phyloP scores from a whole-genome alignment of 1,284 basidiomycete genomes.

The Singerocomus inundabilis region DNA sequence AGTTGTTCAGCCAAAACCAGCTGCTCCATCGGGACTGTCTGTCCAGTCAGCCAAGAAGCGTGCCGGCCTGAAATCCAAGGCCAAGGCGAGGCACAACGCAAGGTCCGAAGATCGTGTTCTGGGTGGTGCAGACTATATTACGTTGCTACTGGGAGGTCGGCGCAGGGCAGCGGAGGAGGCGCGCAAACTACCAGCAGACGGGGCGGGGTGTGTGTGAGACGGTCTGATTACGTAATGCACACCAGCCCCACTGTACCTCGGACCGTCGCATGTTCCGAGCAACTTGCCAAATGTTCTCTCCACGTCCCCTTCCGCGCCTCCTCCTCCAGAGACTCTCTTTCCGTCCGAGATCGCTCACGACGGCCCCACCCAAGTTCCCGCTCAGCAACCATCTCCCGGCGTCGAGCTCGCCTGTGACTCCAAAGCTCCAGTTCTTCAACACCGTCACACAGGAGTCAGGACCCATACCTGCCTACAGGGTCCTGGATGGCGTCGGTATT shows the following conservation, averaged over 20 bases:
- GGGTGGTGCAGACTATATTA: conserved; percentile 75
- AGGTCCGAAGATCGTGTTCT: conserved; percentile 47
- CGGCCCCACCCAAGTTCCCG: conserved; percentile 26
- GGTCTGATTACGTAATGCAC: conserved; percentile 15
- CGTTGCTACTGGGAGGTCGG: conserved; percentile 67
- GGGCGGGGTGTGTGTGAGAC: too few relatives aligned
- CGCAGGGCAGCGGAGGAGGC: conserved; percentile 63
- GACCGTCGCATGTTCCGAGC: conserved; percentile 30
- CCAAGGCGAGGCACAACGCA: conserved; percentile 35
- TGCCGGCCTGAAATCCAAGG: conserved; percentile 43
- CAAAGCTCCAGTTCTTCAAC: conserved; percentile 75
- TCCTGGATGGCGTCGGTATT: conserved; percentile 76
- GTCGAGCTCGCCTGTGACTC: conserved; percentile 63
- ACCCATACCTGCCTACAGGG: conserved; percentile 78
- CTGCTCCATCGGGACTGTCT: not conserved
- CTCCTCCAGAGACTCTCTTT: conserved; percentile 2
- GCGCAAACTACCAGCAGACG: conserved; percentile 48
- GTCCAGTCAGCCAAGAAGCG: conserved; percentile 40
- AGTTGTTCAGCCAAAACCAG: not conserved
- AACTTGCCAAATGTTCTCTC: conserved; percentile 18
- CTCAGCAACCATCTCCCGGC: conserved; percentile 47
- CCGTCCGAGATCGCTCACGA: conserved; percentile 20
- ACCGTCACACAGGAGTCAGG: conserved; percentile 58
- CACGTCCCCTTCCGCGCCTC: too few relatives aligned
- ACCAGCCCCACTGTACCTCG: conserved; percentile 1